These are phyloP conservation scores for Globisporangium radiosum DNA, from an alignment of 352 stramenopile genomes.

Conservation along the genomic window DNA sequence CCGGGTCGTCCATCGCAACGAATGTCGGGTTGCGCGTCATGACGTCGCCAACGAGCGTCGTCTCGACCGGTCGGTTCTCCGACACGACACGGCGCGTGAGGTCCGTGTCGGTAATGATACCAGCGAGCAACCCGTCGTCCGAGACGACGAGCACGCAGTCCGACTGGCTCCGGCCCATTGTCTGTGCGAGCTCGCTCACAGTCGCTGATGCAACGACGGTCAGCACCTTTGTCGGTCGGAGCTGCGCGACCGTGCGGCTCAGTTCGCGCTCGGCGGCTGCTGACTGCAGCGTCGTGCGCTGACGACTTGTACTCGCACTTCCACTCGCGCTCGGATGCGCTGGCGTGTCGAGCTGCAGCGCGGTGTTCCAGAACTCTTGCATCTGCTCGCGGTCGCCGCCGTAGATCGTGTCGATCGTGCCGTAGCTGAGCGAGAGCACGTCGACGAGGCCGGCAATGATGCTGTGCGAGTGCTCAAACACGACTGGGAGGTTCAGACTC, in stretches of 20 bases:
- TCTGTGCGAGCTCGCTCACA: constrained; percentile 82
- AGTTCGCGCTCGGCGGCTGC: constrained; percentile 57
- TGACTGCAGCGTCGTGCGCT: constrained; percentile 56
- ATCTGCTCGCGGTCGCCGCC: constrained; percentile 83
- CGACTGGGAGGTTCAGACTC: constrained; percentile 73
- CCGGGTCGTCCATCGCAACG: constrained; percentile 74
- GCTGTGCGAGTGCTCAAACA: constrained; percentile 46
- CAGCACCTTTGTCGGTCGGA: constrained; percentile 86
- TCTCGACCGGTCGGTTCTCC: constrained; percentile 65
- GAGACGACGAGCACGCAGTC: constrained; percentile 92
- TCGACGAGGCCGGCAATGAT: constrained; percentile 80
- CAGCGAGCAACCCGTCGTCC: constrained; percentile 81
- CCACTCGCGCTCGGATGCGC: constrained; percentile 30
- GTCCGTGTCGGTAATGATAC: constrained; percentile 95
- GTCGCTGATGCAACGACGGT: constrained; percentile 73
- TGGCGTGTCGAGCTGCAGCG: constrained; percentile 73
- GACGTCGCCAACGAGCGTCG: constrained; percentile 60
- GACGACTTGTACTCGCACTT: constrained; percentile 22
- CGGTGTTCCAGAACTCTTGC: constrained; percentile 87
- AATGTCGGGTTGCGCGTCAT: constrained; percentile 86
- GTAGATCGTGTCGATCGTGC: constrained; percentile 85
- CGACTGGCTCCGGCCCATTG: constrained; percentile 87
- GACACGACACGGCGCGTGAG: constrained; percentile 78
- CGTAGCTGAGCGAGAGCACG: constrained; percentile 80
- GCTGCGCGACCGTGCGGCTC: constrained; percentile 71